A percentile compares a stretch with the other conserved stretches of the same genome.
These are phyloP conservation scores for Ploettnerulaceae sp. DNA, from an alignment of 2,329 filamentous ascomycete genomes.

Conservation along the genomic window DNA sequence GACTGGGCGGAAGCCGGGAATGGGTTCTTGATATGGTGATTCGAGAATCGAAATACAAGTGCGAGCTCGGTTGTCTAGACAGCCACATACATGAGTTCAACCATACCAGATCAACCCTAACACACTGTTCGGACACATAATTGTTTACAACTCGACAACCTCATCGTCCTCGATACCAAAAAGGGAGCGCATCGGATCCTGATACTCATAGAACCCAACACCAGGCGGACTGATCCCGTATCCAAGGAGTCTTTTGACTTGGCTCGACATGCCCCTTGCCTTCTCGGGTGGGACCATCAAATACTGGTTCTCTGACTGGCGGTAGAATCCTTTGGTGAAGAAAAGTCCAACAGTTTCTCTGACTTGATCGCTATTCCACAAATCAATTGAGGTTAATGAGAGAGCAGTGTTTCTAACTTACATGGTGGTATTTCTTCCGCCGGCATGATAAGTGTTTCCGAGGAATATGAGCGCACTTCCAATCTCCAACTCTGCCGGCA, in stretches of 20 bases:
- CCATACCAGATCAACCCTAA: no score
- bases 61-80: no score
- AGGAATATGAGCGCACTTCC: slow-evolving; percentile 8
- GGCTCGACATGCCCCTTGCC: slow-evolving; percentile 10
- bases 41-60: no score
- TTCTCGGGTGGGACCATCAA: slow-evolving; percentile 16
- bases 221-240: slow-evolving; percentile 15
- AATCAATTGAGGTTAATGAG: no score
- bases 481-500: slow-evolving; percentile 9
- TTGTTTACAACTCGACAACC: no score
- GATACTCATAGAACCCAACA: slow-evolving; percentile 16
- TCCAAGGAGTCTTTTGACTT: slow-evolving; percentile 14
- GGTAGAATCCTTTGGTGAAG: slow-evolving; percentile 12
- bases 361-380: slow-evolving; percentile 16
- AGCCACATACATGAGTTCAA: no score
- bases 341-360: slow-evolving; percentile 21
- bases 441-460: slow-evolving; percentile 10
- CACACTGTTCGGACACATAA: no score
- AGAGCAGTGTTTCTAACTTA: background rate
- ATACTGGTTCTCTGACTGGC: slow-evolving; percentile 21
- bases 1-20: no score
- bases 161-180: slow-evolving; percentile 22
- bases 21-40: no score
- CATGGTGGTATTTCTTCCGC: slow-evolving; percentile 5
- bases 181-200: slow-evolving; percentile 18